These are phyloP conservation scores for Fraxinus xanthoxyloides DNA, from an alignment of 305 asterid genomes.

Conservation along the genomic window DNA sequence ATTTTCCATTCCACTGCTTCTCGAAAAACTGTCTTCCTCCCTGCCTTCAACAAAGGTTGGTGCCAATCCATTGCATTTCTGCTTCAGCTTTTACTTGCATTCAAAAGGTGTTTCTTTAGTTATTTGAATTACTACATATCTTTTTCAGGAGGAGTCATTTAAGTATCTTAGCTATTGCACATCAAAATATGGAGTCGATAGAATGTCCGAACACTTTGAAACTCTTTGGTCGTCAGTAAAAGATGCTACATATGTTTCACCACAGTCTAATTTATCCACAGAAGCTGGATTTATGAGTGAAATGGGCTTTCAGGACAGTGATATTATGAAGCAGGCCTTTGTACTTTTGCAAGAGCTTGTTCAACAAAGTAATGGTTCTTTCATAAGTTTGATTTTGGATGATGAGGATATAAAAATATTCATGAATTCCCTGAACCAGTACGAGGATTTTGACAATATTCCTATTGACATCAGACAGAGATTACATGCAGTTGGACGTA, in stretches of 20 bases:
- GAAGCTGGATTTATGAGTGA: constrained; percentile 49
- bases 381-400: constrained; percentile 50
- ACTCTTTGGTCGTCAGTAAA: constrained; percentile 80
- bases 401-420: constrained; percentile 67
- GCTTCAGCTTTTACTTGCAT: constrained; percentile 19
- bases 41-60: constrained; percentile 85
- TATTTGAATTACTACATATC: constrained; percentile 18
- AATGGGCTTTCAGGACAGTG: constrained; percentile 66
- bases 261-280: constrained; percentile 46
- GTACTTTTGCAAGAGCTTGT: constrained; percentile 62
- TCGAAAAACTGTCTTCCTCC: constrained; percentile 83
- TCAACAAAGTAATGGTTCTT: constrained; percentile 41
- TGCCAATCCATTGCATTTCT: constrained; percentile 21
- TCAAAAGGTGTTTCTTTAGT: neutral
- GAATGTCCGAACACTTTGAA: constrained; percentile 57
- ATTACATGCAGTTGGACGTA: constrained; percentile 69
- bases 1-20: constrained; percentile 70
- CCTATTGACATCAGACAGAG: constrained; percentile 60
- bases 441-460: constrained; percentile 43
- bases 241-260: constrained; percentile 57
- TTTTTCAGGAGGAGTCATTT: constrained; percentile 81
- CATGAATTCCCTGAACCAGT: constrained; percentile 47
- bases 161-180: constrained; percentile 74
- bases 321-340: constrained; percentile 63
- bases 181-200: constrained; percentile 67